Evolutionary conservation across 192 early-diverging fungal genomes (phyloP), one percentile per base, ranked within the genome.

Genomic region (Entomortierella lignicola): DNA sequence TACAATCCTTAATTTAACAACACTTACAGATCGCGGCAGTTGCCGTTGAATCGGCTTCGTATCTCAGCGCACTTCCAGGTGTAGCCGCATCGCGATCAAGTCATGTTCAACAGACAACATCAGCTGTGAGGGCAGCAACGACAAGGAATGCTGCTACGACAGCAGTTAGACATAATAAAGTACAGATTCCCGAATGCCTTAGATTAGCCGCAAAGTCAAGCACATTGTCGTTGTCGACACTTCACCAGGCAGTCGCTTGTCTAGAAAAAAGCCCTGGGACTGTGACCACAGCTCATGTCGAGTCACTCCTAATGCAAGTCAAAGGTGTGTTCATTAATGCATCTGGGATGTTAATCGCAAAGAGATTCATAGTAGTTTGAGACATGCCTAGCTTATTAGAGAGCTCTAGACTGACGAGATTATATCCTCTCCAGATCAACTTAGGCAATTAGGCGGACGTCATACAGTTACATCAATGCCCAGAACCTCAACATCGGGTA

Each of bases 171-270:
- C 48, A 57, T 44, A 26, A 55, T 29, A 53, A 59, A 21, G 23
- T 57, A 11, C 66, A 68, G 6, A 55, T 79, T 47, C 75, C 75
- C 12, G 66, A 79, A n/a, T 79, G 75, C 50, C 75, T 79, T 17
- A 44, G 63, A 53, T 30, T 50, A 11, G 75, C 75, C 4, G 75
- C 75, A 23, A 51, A 79, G 25, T 59, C 39, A 39, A 64, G 44
- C 31, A 34, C 42, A 2, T 48, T 79, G 48, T 70, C 75, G 0
- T 43, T 79, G 27, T 79, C 67, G 20, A 79, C 75, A 15, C 63
- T 79, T 27, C 66, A 70, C 57, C 63, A 79, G 32, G 66, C 75
- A 4, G 75, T 79, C 21, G 63, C 55, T 17, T 30, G 57, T 5
- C 63, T 79, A 6, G 75, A 79, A 50, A 69, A 66, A 48, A 59